Percentiles rank a stretch among this genome's conserved stretches.
phyloP scores from a whole-genome alignment of 768 basidiomycete genomes.

The Mycena indigotica region DNA sequence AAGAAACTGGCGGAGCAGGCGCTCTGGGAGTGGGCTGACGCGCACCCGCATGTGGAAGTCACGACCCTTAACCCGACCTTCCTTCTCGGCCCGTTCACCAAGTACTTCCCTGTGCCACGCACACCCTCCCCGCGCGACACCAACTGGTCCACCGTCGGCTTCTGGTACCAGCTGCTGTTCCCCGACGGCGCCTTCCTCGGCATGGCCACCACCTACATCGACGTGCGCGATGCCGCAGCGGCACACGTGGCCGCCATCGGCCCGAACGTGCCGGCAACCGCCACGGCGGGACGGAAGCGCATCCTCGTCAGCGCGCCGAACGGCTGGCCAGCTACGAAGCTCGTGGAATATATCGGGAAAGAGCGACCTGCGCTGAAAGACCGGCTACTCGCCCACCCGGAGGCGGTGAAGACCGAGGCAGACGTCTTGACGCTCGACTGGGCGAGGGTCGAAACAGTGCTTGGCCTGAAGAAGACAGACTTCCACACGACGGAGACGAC shows the following conservation, averaged over 20 bases:
- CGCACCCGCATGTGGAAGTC: slow-evolving; percentile 41
- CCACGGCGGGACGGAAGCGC: background rate
- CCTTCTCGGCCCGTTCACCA: slow-evolving; percentile 40
- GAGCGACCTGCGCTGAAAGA: background rate
- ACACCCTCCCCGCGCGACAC: background rate
- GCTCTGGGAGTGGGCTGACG: slow-evolving; percentile 44
- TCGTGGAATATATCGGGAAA: background rate
- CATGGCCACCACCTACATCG: background rate
- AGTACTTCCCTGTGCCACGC: background rate
- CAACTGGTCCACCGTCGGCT: background rate
- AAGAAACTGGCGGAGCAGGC: slow-evolving; percentile 44
- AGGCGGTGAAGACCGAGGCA: background rate
- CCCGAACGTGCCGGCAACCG: background rate
- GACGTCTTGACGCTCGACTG: background rate
- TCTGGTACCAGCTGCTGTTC: background rate
- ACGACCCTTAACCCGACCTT: slow-evolving; percentile 40
- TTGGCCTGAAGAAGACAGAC: background rate
- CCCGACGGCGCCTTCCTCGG: background rate
- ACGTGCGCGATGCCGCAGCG: background rate
- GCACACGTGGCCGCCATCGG: background rate
- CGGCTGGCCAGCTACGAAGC: background rate
- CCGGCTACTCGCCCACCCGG: background rate
- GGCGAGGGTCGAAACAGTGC: background rate
- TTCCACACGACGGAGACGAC: background rate
- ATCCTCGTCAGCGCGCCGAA: background rate